Conservation (phyloP, 305 asterid species). For the Euphrasia arctica region DNA sequence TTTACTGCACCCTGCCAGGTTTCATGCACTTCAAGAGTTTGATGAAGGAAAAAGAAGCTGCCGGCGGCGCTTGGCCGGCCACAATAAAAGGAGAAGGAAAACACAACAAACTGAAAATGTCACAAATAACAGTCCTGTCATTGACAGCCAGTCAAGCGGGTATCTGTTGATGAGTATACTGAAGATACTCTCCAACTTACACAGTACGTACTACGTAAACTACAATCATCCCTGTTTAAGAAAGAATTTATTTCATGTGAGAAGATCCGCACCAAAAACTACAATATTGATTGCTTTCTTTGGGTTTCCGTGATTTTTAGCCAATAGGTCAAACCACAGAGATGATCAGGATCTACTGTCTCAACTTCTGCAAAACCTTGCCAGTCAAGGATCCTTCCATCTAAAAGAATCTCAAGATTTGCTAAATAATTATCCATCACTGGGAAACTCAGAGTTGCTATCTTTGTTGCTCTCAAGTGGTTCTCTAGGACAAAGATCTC, state of each 20-base stretch:
- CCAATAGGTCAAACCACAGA: conserved; percentile 38
- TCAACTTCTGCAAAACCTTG: conserved; percentile 71
- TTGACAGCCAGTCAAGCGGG: conserved; percentile 59
- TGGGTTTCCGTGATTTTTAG: conserved; percentile 38
- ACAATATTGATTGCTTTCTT: conserved; percentile 24
- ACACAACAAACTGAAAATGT: conserved; percentile 49
- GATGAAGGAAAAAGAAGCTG: conserved; percentile 85
- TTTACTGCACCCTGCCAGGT: conserved; percentile 36
- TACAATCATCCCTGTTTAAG: conserved; percentile 28
- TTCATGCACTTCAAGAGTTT: conserved; percentile 80
- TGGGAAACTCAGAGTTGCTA: conserved; percentile 45
- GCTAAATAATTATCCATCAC: conserved; percentile 41
- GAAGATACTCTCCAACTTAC: conserved; percentile 70
- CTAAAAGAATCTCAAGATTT: conserved; percentile 48
- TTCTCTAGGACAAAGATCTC: conserved; percentile 46
- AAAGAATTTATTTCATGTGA: conserved; percentile 14
- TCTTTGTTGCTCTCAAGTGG: conserved; percentile 51
- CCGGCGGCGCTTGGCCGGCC: conserved; percentile 78
- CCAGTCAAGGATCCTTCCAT: conserved; percentile 44
- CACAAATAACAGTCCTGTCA: conserved; percentile 38
- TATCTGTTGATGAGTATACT: conserved; percentile 64
- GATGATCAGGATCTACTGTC: conserved; percentile 65
- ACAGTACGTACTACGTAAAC: conserved; percentile 66
- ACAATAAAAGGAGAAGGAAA: conserved; percentile 85
- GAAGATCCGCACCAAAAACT: neutral